Evolutionary conservation across 2,329 filamentous ascomycete species (phyloP).

Genomic region (Rugonectria rugulosa): DNA sequence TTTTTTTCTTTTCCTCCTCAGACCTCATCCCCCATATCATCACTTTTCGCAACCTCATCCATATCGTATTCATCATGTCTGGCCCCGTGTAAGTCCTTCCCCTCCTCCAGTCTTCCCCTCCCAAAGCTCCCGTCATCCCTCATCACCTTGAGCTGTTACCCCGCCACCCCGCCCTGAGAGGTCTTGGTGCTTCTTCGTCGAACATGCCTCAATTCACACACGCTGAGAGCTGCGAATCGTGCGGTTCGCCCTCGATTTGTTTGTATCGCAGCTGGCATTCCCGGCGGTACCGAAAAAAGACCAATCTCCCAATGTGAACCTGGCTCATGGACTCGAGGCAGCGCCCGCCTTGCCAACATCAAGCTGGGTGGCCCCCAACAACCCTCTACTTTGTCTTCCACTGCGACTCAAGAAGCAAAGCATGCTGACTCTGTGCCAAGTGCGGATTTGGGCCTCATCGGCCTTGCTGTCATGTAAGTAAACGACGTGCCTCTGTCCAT

Average conservation of each 20-base stretch:
- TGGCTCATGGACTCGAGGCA: conserved; percentile 54
- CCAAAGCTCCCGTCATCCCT: conserved; percentile 29
- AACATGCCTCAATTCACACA: conserved; percentile 47
- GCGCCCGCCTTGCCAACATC: conserved; percentile 78
- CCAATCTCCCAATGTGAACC: conserved; percentile 36
- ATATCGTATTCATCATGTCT: conserved; percentile 63
- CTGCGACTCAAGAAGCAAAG: conserved; percentile 42
- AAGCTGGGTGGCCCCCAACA: conserved; percentile 70
- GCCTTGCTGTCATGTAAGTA: conserved; percentile 86
- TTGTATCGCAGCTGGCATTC: conserved; percentile 11
- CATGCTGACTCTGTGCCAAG: conserved; percentile 69
- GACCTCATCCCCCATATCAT: conserved; percentile 22
- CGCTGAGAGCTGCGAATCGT: conserved; percentile 34
- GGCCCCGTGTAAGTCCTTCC: conserved; percentile 69
- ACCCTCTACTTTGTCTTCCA: conserved; percentile 40
- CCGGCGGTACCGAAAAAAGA: not conserved
- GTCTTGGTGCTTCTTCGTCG: conserved; percentile 27
- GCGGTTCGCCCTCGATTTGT: conserved; percentile 26
- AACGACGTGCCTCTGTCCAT: conserved; percentile 16
- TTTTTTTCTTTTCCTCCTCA: conserved; percentile 28
- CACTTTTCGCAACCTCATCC: conserved; percentile 19
- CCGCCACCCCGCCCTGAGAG: conserved; percentile 49
- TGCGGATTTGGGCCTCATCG: conserved; percentile 91
- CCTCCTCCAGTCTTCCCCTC: conserved; percentile 42
- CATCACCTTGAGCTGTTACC: conserved; percentile 42